phyloP scores from a whole-genome alignment of 345 rosid species.

The Alliaria petiolata region DNA sequence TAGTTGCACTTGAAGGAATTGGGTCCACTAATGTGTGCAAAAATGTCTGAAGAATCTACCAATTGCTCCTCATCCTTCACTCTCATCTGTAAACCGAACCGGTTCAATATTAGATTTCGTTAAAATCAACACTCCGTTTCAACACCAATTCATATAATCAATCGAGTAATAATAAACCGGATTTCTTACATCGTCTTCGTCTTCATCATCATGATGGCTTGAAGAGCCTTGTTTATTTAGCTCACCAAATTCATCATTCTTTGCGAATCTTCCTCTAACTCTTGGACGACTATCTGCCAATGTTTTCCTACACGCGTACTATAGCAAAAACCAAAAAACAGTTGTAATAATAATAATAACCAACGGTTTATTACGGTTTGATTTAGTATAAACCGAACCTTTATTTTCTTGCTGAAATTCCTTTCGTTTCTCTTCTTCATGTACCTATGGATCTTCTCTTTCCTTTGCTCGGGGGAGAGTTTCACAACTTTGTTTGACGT shows the following conservation, averaged over 20 bases:
- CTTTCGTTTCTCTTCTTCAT: conserved; percentile 94
- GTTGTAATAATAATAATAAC: background rate
- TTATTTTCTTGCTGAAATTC: conserved; percentile 95
- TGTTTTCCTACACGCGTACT: conserved; percentile 96
- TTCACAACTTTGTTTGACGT: conserved; percentile 64
- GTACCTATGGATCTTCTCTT: conserved; percentile 89
- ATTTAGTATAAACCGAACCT: conserved; percentile 39
- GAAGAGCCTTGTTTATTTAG: conserved; percentile 42
- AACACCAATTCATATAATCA: background rate
- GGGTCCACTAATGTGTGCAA: conserved; percentile 79
- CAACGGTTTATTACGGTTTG: background rate
- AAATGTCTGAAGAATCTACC: conserved; percentile 74
- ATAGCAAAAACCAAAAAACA: background rate
- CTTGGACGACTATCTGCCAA: conserved; percentile 93
- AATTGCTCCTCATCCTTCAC: conserved; percentile 71
- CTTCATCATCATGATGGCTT: conserved; percentile 72
- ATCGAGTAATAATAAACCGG: too few relatives aligned
- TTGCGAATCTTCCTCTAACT: conserved; percentile 93
- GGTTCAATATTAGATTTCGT: background rate
- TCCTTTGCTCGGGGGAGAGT: conserved; percentile 80
- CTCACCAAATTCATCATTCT: conserved; percentile 76
- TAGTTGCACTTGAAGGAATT: conserved; percentile 88
- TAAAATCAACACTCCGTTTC: background rate
- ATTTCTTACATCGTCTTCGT: conserved; percentile 67
- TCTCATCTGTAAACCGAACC: conserved; percentile 43